Percentiles rank a stretch among this genome's conserved stretches.
Evolutionary conservation across 1,284 basidiomycete genomes (phyloP).

Genomic region (Trametes sp.): DNA sequence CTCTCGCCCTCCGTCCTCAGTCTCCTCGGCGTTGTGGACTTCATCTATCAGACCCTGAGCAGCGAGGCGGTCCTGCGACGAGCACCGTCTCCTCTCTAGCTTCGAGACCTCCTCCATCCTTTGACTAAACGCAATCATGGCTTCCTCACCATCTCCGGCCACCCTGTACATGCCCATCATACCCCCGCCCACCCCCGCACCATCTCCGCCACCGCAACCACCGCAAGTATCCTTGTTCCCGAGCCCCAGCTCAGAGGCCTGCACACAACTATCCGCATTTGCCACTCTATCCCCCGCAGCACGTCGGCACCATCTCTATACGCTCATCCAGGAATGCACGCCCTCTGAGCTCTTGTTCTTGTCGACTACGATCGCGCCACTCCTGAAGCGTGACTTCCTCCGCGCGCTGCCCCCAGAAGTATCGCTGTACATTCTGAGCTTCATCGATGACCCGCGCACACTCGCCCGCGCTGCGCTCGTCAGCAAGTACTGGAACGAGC

Average conservation of each 20-base stretch:
- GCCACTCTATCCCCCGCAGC: slow-evolving; percentile 47
- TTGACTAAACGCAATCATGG: slow-evolving; percentile 15
- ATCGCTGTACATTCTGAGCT: slow-evolving; percentile 81
- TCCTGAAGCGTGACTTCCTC: slow-evolving; percentile 90
- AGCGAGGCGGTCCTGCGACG: background rate
- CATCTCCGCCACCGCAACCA: slow-evolving; percentile 61
- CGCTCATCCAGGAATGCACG: slow-evolving; percentile 71
- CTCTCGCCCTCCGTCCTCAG: background rate
- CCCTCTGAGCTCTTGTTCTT: slow-evolving; percentile 84
- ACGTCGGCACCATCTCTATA: slow-evolving; percentile 68
- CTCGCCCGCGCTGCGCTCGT: slow-evolving; percentile 80
- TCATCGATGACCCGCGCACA: slow-evolving; percentile 83
- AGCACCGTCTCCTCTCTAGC: background rate
- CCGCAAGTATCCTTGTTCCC: slow-evolving; percentile 23
- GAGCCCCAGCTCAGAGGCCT: slow-evolving; percentile 35
- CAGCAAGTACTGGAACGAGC: slow-evolving; percentile 77
- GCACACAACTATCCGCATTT: slow-evolving; percentile 45
- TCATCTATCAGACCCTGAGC: background rate
- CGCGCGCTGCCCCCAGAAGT: slow-evolving; percentile 86
- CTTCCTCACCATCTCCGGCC: slow-evolving; percentile 20
- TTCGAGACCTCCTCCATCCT: background rate
- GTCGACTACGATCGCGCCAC: slow-evolving; percentile 77
- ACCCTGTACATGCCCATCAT: slow-evolving; percentile 62
- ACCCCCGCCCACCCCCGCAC: slow-evolving; percentile 74
- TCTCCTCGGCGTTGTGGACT: background rate